Percentiles rank a stretch among this genome's conserved stretches.
These are phyloP conservation scores for Boletus pseudo-olivaceus DNA, from an alignment of 768 basidiomycete genomes.

Conservation along the genomic window DNA sequence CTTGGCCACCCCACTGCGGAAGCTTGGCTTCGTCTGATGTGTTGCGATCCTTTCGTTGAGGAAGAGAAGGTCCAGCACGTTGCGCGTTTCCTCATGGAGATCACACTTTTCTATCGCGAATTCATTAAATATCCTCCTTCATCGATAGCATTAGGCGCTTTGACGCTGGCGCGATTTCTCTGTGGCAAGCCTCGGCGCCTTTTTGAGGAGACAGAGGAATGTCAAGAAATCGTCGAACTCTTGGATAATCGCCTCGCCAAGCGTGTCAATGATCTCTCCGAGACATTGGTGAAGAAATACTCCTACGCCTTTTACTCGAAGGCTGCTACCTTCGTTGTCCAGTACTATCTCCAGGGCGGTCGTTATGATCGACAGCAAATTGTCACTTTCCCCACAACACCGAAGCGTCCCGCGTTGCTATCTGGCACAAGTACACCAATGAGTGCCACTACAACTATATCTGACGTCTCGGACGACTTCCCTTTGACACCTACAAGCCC, in stretches of 20 bases:
- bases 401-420: slow-evolving; percentile 35
- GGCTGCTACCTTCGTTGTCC: slow-evolving; percentile 88
- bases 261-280: slow-evolving; percentile 89
- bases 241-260: slow-evolving; percentile 85
- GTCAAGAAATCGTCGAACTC: slow-evolving; percentile 76
- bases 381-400: slow-evolving; percentile 60
- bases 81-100: slow-evolving; percentile 98
- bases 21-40: slow-evolving; percentile 88
- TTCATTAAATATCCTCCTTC: slow-evolving; percentile 85
- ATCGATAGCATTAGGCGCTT: slow-evolving; percentile 82
- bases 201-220: slow-evolving; percentile 83
- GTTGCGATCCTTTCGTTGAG: slow-evolving; percentile 71
- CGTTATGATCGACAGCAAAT: slow-evolving; percentile 55
- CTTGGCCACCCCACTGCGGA: slow-evolving; percentile 98
- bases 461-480: slow-evolving; percentile 80
- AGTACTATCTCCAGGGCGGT: slow-evolving; percentile 89
- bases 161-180: slow-evolving; percentile 85
- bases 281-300: slow-evolving; percentile 97
- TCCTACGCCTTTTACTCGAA: slow-evolving; percentile 96
- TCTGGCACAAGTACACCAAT: slow-evolving; percentile 68
- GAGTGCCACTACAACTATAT: slow-evolving; percentile 69
- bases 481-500: slow-evolving; percentile 80
- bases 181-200: slow-evolving; percentile 75
- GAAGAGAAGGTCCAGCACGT: slow-evolving; percentile 92
- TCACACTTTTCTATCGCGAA: slow-evolving; percentile 96